Conservation (phyloP, 169 alveolate genomes). For the Plasmodium falciparum region DNA sequence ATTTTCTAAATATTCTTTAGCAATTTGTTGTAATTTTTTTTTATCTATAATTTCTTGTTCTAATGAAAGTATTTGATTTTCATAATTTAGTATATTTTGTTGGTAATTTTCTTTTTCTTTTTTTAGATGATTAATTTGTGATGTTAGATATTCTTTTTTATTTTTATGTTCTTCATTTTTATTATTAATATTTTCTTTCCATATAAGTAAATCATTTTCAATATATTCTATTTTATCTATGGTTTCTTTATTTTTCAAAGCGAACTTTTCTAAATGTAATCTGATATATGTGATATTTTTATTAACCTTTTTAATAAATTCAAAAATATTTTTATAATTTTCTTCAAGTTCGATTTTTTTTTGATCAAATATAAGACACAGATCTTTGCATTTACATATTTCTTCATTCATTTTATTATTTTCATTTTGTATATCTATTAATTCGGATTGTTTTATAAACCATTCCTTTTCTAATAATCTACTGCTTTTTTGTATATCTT, state of each 20-base stretch:
- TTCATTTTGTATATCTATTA: conserved; percentile 75
- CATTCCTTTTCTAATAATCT: conserved; percentile 64
- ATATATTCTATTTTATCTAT: conserved; percentile 30
- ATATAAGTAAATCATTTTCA: conserved; percentile 31
- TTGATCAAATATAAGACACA: conserved; percentile 44
- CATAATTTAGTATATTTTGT: conserved; percentile 72
- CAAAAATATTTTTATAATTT: conserved; percentile 21
- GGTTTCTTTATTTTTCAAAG: conserved; percentile 55
- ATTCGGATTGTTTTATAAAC: conserved; percentile 68
- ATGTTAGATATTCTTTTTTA: conserved; percentile 37
- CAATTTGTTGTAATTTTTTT: conserved; percentile 41
- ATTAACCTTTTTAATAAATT: conserved; percentile 36
- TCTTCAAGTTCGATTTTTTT: conserved; percentile 73
- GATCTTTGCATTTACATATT: conserved; percentile 38
- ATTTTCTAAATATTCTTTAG: conserved; percentile 59
- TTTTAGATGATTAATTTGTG: conserved; percentile 33
- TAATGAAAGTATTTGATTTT: conserved; percentile 42
- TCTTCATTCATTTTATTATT: conserved; percentile 54
- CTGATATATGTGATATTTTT: conserved; percentile 57
- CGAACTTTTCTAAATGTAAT: conserved; percentile 63
- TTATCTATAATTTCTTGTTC: conserved; percentile 51
- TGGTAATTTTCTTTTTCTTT: conserved; percentile 51
- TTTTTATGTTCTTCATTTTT: conserved; percentile 35
- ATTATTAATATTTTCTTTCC: conserved; percentile 52
- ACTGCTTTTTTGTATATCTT: conserved; percentile 32